Evolutionary conservation across 116 monocot genomes (phyloP).

Genomic region (Thalassia testudinum): DNA sequence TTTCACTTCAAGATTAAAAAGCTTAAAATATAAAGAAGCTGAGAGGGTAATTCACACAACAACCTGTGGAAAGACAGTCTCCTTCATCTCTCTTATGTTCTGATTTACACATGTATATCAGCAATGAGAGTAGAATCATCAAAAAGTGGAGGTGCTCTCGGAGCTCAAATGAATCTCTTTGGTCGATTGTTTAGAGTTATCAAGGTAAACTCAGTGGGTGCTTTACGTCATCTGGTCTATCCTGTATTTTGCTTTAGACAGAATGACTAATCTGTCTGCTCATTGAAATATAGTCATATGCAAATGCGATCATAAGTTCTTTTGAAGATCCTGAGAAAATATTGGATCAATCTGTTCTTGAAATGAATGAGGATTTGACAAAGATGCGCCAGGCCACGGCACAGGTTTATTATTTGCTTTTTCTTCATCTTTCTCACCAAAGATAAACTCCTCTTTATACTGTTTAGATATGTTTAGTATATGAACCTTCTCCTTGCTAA

Average conservation of each 20-base stretch:
- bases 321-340: constrained; percentile 97
- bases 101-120: too few species aligned
- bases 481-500: too few species aligned
- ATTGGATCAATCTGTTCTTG: constrained; percentile 92
- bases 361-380: constrained; percentile 95
- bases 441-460: too few species aligned
- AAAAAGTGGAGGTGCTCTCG: constrained; percentile 48
- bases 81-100: too few species aligned
- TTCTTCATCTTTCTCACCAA: too few species aligned
- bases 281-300: constrained; percentile 62
- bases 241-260: background rate
- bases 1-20: too few species aligned
- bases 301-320: constrained; percentile 76
- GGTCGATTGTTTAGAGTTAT: constrained; percentile 70
- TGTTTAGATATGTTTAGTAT: too few species aligned
- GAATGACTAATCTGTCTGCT: background rate
- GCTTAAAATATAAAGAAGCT: too few species aligned
- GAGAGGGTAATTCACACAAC: too few species aligned
- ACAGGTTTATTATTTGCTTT: too few species aligned
- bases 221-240: background rate
- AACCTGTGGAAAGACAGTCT: too few species aligned
- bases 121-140: too few species aligned
- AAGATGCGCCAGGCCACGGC: constrained; percentile 98
- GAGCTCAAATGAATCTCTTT: constrained; percentile 76
- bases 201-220: constrained; percentile 30